phyloP scores from a whole-genome alignment of 805 yeast species.

The Metschnikowia corniflorae region DNA sequence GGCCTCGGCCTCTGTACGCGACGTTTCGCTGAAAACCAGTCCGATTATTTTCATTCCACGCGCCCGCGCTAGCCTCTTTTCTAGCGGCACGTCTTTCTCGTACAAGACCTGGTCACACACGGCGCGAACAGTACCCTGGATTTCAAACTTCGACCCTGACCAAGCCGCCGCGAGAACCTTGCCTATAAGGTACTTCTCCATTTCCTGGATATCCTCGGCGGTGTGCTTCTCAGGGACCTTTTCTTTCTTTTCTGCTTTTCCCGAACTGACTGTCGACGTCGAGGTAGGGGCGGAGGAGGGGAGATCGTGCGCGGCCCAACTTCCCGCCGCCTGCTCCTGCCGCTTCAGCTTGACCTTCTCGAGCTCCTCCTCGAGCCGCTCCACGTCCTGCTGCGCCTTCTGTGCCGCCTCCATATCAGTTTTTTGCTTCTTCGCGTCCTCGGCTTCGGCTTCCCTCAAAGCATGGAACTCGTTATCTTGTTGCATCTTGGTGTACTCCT shows the following conservation, averaged over 20 bases:
- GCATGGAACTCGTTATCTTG: conserved; percentile 47
- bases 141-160: conserved; percentile 78
- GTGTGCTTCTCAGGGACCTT: conserved; percentile 41
- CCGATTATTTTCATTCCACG: conserved; percentile 60
- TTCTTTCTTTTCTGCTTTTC: conserved; percentile 3
- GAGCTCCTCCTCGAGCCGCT: conserved; percentile 15
- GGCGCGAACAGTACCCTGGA: conserved; percentile 64
- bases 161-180: conserved; percentile 82
- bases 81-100: conserved; percentile 49
- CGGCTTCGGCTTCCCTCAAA: conserved; percentile 30
- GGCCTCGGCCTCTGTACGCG: conserved; percentile 65
- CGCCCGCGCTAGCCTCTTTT: conserved; percentile 56
- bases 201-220: conserved; percentile 61
- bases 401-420: conserved; percentile 26
- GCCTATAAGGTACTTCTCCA: conserved; percentile 73
- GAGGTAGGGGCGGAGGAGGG: too few species aligned
- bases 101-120: conserved; percentile 66
- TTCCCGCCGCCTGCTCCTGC: neutral
- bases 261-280: neutral
- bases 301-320: too few species aligned
- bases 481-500: conserved; percentile 66
- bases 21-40: conserved; percentile 53
- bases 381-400: conserved; percentile 23
- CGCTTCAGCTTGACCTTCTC: conserved; percentile 11
- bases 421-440: neutral